Conservation (phyloP, 1,284 basidiomycete species). For the Sphagnurus paluster region DNA sequence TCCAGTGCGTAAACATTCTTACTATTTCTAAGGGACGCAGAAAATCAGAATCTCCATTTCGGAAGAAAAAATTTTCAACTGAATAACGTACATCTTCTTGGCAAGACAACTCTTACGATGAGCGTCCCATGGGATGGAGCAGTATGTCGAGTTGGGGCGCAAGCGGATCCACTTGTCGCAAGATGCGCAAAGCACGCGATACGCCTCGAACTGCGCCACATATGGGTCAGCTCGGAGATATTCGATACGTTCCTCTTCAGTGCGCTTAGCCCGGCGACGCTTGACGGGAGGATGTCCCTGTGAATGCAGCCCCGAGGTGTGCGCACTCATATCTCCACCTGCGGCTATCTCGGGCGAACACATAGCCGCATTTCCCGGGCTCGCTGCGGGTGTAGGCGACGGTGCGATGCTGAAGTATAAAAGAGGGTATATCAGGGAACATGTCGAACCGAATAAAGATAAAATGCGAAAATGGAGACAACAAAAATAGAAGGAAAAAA, state of each 20-base stretch:
- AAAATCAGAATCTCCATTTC: too few relatives aligned
- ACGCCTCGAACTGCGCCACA: slow-evolving; percentile 74
- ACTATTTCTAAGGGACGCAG: slow-evolving; percentile 33
- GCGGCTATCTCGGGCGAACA: slow-evolving; percentile 14
- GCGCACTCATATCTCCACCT: slow-evolving; percentile 30
- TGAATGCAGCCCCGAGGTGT: slow-evolving; percentile 29
- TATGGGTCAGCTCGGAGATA: slow-evolving; percentile 75
- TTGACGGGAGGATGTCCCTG: slow-evolving; percentile 47
- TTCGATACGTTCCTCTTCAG: slow-evolving; percentile 75
- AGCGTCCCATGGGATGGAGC: slow-evolving; percentile 83
- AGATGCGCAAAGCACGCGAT: slow-evolving; percentile 71
- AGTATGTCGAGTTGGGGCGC: slow-evolving; percentile 79
- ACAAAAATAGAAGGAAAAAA: slow-evolving; percentile 2
- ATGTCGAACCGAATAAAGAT: neutral
- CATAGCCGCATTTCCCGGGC: slow-evolving; percentile 42
- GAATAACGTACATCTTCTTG: slow-evolving; percentile 56
- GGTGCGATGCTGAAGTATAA: slow-evolving; percentile 9
- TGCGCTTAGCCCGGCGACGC: slow-evolving; percentile 72
- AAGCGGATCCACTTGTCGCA: slow-evolving; percentile 83
- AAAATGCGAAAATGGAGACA: too few relatives aligned
- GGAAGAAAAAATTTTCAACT: slow-evolving; percentile 1
- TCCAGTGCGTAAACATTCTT: slow-evolving; percentile 58
- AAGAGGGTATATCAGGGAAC: slow-evolving; percentile 4
- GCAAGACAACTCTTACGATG: slow-evolving; percentile 72
- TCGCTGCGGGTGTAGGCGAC: slow-evolving; percentile 21